A percentile compares a stretch with the other conserved stretches of the same genome.
phyloP scores from a whole-genome alignment of 2,329 filamentous ascomycete species.

The Penicillium capsulatum region DNA sequence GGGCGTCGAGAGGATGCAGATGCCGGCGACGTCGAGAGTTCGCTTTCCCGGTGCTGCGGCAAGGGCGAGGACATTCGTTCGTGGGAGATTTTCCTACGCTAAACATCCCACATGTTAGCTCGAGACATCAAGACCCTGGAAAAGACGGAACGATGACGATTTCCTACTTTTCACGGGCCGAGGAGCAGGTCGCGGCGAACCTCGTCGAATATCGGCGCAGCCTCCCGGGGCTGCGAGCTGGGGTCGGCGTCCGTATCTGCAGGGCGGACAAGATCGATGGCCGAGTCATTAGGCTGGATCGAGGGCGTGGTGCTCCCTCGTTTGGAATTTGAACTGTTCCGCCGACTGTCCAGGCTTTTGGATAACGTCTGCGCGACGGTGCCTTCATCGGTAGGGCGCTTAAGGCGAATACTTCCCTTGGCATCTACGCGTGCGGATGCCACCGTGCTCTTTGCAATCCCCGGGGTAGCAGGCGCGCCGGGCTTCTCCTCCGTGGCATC shows the following conservation, averaged over 20 bases:
- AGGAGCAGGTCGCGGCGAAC: slow-evolving; percentile 47
- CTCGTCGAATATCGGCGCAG: slow-evolving; percentile 44
- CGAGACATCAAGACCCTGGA: slow-evolving; percentile 15
- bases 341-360: slow-evolving; percentile 84
- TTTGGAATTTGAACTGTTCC: slow-evolving; percentile 81
- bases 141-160: slow-evolving; percentile 20
- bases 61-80: slow-evolving; percentile 2
- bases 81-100: slow-evolving; percentile 1
- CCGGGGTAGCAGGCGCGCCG: slow-evolving; percentile 85
- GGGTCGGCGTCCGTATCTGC: slow-evolving; percentile 38
- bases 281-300: slow-evolving; percentile 32
- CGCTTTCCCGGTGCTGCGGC: slow-evolving; percentile 1
- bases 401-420: slow-evolving; percentile 60
- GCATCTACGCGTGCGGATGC: slow-evolving; percentile 83
- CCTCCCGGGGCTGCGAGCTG: slow-evolving; percentile 34
- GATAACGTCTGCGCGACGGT: slow-evolving; percentile 73
- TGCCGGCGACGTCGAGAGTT: not conserved
- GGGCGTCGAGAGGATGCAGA: slow-evolving; percentile 23
- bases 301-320: slow-evolving; percentile 52
- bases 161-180: slow-evolving; percentile 38
- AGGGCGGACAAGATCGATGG: slow-evolving; percentile 34
- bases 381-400: slow-evolving; percentile 58
- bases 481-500: slow-evolving; percentile 92
- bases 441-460: slow-evolving; percentile 85
- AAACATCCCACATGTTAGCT: slow-evolving; percentile 5